Percentiles rank a stretch among this genome's conserved stretches.
Conservation (phyloP, 768 basidiomycete species). For the Leucosporidium scottii region DNA sequence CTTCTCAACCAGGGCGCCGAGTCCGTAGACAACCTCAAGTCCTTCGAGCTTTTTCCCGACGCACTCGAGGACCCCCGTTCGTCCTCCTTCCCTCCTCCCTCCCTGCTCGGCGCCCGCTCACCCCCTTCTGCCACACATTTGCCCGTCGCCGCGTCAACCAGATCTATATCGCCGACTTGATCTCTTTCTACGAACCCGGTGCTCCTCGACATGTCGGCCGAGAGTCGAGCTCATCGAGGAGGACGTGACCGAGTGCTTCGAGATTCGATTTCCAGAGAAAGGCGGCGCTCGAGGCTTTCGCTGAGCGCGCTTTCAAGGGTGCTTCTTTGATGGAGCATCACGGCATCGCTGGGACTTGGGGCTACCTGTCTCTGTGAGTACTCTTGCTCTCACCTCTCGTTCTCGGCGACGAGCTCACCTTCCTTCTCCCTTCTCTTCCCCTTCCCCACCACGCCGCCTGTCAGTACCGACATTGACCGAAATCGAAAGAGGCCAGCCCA, state of each 20-base stretch:
- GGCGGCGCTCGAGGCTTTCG: constrained; percentile 85
- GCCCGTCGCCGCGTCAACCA: constrained; percentile 92
- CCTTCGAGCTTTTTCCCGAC: constrained; percentile 88
- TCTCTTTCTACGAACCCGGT: constrained; percentile 89
- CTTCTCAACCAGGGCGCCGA: constrained; percentile 20
- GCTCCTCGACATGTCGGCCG: constrained; percentile 96
- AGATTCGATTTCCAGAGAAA: constrained; percentile 76
- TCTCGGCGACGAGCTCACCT: no score
- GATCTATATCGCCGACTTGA: constrained; percentile 87
- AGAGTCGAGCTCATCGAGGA: constrained; percentile 92
- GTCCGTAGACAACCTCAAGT: constrained; percentile 82
- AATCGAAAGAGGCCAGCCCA: no score
- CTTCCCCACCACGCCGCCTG: no score
- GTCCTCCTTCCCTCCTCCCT: constrained; percentile 34
- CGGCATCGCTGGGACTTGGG: constrained; percentile 98
- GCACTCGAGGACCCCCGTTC: constrained; percentile 90
- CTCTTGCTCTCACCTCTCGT: no score
- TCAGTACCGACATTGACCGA: no score
- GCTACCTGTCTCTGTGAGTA: constrained; percentile 80
- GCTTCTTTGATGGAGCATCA: constrained; percentile 96
- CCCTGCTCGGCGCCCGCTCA: background rate
- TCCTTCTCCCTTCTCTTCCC: no score
- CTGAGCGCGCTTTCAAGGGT: constrained; percentile 93
- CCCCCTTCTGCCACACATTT: constrained; percentile 50
- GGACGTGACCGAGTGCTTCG: constrained; percentile 91